Evolutionary conservation across 108 stramenopile genomes (phyloP), one percentile per base, ranked within the genome.

Genomic region (Nitzschia putrida): DNA sequence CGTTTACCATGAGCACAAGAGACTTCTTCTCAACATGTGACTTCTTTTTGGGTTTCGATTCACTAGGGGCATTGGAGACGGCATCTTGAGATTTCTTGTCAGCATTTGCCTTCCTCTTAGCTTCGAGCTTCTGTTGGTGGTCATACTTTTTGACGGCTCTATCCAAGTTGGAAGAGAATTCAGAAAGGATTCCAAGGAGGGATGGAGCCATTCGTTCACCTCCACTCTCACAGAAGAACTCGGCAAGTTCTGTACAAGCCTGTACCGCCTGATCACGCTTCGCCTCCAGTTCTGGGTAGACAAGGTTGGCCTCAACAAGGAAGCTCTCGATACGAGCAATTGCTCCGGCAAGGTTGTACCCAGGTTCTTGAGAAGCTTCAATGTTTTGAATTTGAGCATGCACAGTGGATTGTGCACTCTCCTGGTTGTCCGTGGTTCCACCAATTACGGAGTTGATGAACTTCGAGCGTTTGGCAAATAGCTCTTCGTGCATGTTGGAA

Each of bases 181-280:
- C 65, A 41, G 82, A 75, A 26, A 95, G 66, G 66, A 95, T 83
- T 73, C 80, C 80, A 53, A 94, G 72, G 21, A 94, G 49, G 1
- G 74, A 68, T 0, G 77, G 50, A 12, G 89, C 74, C 0, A 79
- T 66, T 66, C 72, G 57, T 59, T 88, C 88, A n/a, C 88, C 85
- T n/a, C 89, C 85, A 25, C 76, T 60, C 64, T 94, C 93, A 49
- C 93, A 90, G 58, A 87, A 91, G 60, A 86, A 92, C 24, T 78
- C 57, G 8, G 89, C 78, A 37, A 92, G 74, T 38, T 84, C 86
- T 79, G 83, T 83, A 76, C 89, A 90, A 44, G 89, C 82, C 49
- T 80, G 43, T 37, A 90, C 47, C 9, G 92, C 92, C 13, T 75
- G 58, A 50, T 79, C 74, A 55, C 78, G 73, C 21, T 79, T 65